Base-by-base conservation (phyloP, 352 stramenopile genomes). In the Phytopythium helicoides region DNA sequence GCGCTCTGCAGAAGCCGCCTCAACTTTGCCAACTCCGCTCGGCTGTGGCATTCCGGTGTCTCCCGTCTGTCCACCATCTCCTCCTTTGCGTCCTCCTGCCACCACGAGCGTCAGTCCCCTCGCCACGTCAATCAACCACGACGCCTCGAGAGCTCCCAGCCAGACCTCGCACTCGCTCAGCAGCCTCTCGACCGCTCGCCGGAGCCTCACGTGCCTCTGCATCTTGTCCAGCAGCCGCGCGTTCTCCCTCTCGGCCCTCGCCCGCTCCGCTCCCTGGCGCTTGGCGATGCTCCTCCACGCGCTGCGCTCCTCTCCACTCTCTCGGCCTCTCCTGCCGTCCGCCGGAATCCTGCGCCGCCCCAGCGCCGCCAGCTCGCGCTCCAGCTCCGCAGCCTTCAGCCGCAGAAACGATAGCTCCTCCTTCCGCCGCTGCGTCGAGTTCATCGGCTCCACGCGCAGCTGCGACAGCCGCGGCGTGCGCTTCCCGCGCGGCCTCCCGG, bases 321-420 rank as follows among this genome's bases (percentile, higher is more conserved):
- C n/a, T n/a, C n/a, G n/a, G n/a, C n/a, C n/a, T n/a, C n/a, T n/a
- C n/a, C 28, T 9, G 28, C 28, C 5, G 5, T 33, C 28, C 28
- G 28, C 28, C 9, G 5, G 28, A 33, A 33, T 33, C 28, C 28
- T 33, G 5, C 28, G 28, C 22, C 41, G 41, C 47, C 42, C 21
- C 18, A 53, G 47, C 19, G 23, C 14, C n/a, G 16, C 8, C 12
- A 53, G 34, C 34, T 37, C 18, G 18, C 31, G 6, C 8, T 42
- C 47, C 1, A 53, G 25, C 33, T 35, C 21, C 19, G 10, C 9
- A 11, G 19, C 21, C 18, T 36, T 19, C 12, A 12, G 14, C 22
- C 47, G 47, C 34, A 53, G 47, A 25, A 21, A 36, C 21, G 21
- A 16, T 14, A 53, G 34, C 47, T 53, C 47, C 11, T 53, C 34